phyloP scores from a whole-genome alignment of 2,329 filamentous ascomycete genomes.

The Xylariales sp. region DNA sequence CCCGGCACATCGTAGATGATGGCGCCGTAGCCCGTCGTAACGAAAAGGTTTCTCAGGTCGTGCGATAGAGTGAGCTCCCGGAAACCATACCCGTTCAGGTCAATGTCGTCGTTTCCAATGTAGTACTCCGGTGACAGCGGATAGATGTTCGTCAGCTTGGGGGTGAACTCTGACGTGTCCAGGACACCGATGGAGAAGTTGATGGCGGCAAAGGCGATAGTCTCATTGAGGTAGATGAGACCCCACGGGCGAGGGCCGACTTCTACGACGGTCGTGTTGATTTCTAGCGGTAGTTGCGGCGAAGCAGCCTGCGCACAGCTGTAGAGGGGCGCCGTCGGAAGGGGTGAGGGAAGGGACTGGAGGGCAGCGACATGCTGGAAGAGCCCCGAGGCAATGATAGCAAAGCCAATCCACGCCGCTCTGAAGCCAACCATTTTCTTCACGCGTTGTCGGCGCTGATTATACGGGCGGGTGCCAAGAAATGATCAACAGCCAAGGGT shows the following conservation, averaged over 20 bases:
- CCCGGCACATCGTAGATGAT: neutral
- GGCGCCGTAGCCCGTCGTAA: conserved; percentile 3
- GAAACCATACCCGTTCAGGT: conserved; percentile 3
- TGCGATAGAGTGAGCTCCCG: conserved; percentile 1
- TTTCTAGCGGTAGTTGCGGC: neutral
- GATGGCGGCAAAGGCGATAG: conserved; percentile 2
- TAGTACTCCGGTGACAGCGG: neutral
- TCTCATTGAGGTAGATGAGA: neutral
- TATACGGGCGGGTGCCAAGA: no score
- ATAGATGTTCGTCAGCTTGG: neutral
- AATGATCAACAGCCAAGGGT: no score
- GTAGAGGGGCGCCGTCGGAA: no score
- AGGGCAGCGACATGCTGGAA: no score
- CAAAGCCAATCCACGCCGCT: no score
- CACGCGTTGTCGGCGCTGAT: no score
- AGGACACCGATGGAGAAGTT: conserved; percentile 5
- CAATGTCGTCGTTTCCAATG: conserved; percentile 1
- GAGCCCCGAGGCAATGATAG: no score
- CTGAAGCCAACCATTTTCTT: no score
- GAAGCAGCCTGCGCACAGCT: conserved; percentile 1
- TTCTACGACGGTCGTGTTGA: neutral
- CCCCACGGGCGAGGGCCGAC: neutral
- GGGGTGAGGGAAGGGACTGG: no score
- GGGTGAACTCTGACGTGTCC: neutral
- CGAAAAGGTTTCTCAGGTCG: conserved; percentile 2